These are phyloP conservation scores for Aspergillus clavatus DNA, from an alignment of 2,329 filamentous ascomycete species.

Conservation along the genomic window DNA sequence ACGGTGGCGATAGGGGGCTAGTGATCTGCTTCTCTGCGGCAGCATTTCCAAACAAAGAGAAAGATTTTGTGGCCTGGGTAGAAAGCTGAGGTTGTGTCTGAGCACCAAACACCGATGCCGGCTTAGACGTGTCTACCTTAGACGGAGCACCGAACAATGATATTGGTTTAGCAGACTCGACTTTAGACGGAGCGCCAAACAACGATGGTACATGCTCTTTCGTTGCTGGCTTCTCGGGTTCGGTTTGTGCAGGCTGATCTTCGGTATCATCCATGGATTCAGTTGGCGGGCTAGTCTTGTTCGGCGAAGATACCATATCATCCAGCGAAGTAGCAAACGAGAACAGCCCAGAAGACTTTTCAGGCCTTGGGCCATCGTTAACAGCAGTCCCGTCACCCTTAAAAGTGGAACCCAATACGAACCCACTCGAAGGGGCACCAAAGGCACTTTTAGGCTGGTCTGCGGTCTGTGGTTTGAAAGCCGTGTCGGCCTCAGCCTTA, in stretches of 20 bases:
- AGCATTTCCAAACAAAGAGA: conserved; percentile 28
- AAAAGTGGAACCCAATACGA: conserved; percentile 43
- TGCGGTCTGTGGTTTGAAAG: conserved; percentile 27
- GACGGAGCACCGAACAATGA: too few relatives aligned
- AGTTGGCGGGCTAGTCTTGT: conserved; percentile 28
- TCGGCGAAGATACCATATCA: conserved; percentile 34
- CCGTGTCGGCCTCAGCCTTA: conserved; percentile 17
- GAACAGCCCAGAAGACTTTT: conserved; percentile 33
- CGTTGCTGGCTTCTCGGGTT: conserved; percentile 20
- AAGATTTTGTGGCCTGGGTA: conserved; percentile 28
- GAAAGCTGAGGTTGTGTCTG: conserved; percentile 24
- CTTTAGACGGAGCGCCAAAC: conserved; percentile 24
- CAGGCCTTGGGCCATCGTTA: conserved; percentile 38
- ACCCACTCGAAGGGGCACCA: conserved; percentile 28
- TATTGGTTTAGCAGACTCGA: too few relatives aligned
- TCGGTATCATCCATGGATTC: conserved; percentile 38
- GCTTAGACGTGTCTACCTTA: too few relatives aligned
- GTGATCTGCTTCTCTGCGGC: conserved; percentile 20
- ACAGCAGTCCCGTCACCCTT: conserved; percentile 39
- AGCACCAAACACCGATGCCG: conserved; percentile 30
- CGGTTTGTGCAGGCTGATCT: conserved; percentile 20
- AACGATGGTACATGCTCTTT: conserved; percentile 19
- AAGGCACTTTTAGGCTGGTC: conserved; percentile 27
- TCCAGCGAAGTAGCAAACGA: conserved; percentile 38
- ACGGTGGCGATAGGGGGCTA: conserved; percentile 28